Base-by-base conservation (phyloP, 768 basidiomycete species). In the Cyclocybe cylindracea region DNA sequence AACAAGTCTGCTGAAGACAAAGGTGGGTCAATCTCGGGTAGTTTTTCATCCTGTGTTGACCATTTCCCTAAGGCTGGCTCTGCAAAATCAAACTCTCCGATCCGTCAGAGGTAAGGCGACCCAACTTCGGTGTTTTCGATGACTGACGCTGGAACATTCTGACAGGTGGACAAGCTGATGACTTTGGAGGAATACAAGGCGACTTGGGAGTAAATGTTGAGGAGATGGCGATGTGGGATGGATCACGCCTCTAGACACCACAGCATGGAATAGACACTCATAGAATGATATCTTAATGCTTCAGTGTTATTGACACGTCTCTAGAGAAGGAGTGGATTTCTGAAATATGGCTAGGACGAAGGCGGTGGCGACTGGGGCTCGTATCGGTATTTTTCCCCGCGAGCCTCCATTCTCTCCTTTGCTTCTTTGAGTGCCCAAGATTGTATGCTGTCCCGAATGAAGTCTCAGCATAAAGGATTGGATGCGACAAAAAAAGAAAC, bases 401-500 rank as follows among this genome's bases (percentile, higher is more conserved):
- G 83, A 10, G 87, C 92, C 62, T 94, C 91, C 90, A 97, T 91
- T 56, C 94, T 78, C 50, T 76, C 77, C 70, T 94, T 92, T 8
- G 94, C 94, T 69, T 97, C 94, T 57, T 86, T 79, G 66, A 94
- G 71, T 32, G 94, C 94, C 94, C 94, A 97, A 1, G 87, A 84
- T 72, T 93, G 89, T 71, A 97, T 89, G 66, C 94, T 97, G 61
- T 35, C 6, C 16, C 13, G 42, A 34, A 33, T 56, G 35, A 24
- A 44, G 16, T 19, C 39, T 32, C 51, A 18, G 18, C 40, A 43
- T 49, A 41, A 48, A 42, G 32, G 9, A 19, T 10, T 14, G 32
- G 35, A 10, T 39, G 44, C 34, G 35, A 44, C 42, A 14, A 44
- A 48, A 33, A 10, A n/a, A 31, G 13, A 40, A 33, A 56, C 88